Evolutionary conservation across 306 rosid genomes (phyloP).

Genomic region (Quercus berberidifolia): DNA sequence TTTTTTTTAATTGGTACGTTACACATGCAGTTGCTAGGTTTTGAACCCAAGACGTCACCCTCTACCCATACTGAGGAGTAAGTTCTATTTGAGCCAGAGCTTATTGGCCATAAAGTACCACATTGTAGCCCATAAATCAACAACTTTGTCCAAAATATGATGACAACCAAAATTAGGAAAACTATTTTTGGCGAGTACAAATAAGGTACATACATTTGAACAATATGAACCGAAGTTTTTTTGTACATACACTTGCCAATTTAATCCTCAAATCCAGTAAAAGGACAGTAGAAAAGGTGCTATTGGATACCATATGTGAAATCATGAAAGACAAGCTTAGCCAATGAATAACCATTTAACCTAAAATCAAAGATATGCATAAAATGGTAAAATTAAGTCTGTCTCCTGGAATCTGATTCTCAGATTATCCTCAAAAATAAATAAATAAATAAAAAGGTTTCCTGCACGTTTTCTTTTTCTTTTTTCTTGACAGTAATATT

Average conservation of each 20-base stretch:
- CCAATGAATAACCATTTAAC: not conserved
- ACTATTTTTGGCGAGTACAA: not conserved
- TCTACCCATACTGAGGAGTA: too few relatives aligned
- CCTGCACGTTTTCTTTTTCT: not conserved
- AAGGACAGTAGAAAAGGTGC: not conserved
- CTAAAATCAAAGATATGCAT: not conserved
- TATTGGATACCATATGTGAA: not conserved
- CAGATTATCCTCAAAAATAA: not conserved
- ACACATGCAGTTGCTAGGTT: too few relatives aligned
- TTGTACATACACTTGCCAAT: not conserved
- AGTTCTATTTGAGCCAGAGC: too few relatives aligned
- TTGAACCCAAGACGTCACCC: too few relatives aligned
- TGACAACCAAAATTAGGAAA: not conserved
- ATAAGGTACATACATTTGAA: not conserved
- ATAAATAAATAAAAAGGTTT: not conserved
- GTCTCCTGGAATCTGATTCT: not conserved
- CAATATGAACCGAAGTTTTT: not conserved
- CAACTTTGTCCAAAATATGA: not conserved
- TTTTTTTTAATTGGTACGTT: too few relatives aligned
- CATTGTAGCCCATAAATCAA: not conserved
- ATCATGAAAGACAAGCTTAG: not conserved
- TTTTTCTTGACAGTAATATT: not conserved
- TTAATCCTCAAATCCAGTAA: not conserved
- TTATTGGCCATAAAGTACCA: not conserved
- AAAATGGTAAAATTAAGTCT: not conserved